Evolutionary conservation across 371 early-diverging fungal genomes (phyloP).

Genomic region (Haplosporangium sp.): DNA sequence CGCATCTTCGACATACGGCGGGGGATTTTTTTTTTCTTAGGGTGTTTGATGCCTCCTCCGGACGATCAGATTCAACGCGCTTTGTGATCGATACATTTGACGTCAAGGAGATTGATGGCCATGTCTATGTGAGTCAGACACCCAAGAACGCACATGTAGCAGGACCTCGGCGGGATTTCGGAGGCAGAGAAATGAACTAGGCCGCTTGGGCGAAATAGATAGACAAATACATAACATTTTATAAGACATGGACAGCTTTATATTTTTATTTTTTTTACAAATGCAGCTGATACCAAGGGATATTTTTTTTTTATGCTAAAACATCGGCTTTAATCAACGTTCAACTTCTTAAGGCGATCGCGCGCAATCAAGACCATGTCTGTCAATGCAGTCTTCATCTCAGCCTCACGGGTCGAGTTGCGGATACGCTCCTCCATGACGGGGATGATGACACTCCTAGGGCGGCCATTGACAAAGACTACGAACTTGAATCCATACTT

Average conservation of each 20-base stretch:
- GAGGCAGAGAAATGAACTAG: constrained; percentile 48
- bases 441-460: constrained; percentile 77
- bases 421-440: constrained; percentile 74
- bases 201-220: no score
- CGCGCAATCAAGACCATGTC: constrained; percentile 85
- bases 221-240: background rate
- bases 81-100: constrained; percentile 53
- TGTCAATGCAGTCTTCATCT: constrained; percentile 70
- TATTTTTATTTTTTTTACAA: background rate
- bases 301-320: background rate
- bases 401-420: constrained; percentile 62
- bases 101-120: constrained; percentile 50
- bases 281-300: background rate
- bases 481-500: constrained; percentile 91
- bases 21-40: constrained; percentile 7
- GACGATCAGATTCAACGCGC: constrained; percentile 50
- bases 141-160: constrained; percentile 38
- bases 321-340: constrained; percentile 14
- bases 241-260: background rate
- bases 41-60: constrained; percentile 44
- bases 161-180: constrained; percentile 53
- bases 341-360: constrained; percentile 78
- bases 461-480: constrained; percentile 88
- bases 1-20: no score
- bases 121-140: constrained; percentile 38